A percentile compares a stretch with the other conserved stretches of the same genome.
Conservation (phyloP, 108 stramenopile species). For the Cyclotella atomus region DNA sequence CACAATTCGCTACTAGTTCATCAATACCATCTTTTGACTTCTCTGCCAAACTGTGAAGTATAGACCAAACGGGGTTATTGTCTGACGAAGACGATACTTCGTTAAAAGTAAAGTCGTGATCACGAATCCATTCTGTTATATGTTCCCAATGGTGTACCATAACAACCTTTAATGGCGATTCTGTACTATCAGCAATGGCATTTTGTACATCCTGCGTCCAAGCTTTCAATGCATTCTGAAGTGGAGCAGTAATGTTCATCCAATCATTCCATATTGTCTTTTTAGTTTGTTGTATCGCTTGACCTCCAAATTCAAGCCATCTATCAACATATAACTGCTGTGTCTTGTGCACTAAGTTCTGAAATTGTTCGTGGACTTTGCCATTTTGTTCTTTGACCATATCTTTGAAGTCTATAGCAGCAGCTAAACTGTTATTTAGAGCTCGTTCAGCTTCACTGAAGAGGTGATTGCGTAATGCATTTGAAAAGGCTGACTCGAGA, state of each 20-base stretch:
- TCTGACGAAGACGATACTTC: not conserved
- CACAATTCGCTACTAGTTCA: constrained; percentile 32
- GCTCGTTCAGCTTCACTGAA: constrained; percentile 24
- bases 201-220: constrained; percentile 41
- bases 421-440: constrained; percentile 27
- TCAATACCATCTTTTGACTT: constrained; percentile 33
- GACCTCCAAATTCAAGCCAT: constrained; percentile 25
- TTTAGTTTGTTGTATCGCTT: constrained; percentile 42
- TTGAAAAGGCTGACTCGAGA: constrained; percentile 22
- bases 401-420: constrained; percentile 23
- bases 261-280: constrained; percentile 23
- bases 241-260: constrained; percentile 25
- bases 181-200: constrained; percentile 9
- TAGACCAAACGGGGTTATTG: not conserved
- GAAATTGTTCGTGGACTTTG: constrained; percentile 28
- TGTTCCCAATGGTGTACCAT: constrained; percentile 34
- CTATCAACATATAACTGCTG: constrained; percentile 39
- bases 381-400: constrained; percentile 5
- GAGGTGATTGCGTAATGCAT: constrained; percentile 39
- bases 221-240: constrained; percentile 15
- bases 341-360: constrained; percentile 21
- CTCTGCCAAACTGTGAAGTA: not conserved
- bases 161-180: constrained; percentile 20
- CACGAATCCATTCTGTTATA: constrained; percentile 16
- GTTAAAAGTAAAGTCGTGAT: constrained; percentile 19